phyloP scores from a whole-genome alignment of 768 basidiomycete species.

The Mycena belliarum region DNA sequence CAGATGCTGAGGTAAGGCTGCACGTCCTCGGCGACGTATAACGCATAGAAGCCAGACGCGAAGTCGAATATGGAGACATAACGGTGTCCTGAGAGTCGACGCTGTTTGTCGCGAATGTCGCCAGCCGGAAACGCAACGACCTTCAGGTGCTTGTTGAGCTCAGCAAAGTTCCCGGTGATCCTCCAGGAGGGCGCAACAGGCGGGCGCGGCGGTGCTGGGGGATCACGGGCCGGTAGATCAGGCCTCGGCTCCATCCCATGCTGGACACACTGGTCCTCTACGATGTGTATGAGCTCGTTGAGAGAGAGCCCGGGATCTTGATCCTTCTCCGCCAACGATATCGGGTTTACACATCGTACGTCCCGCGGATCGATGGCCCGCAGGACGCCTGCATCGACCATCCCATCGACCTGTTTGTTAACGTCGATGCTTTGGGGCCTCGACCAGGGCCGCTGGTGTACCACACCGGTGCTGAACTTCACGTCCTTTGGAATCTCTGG shows the following conservation, averaged over 20 bases:
- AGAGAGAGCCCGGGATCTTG: constrained; percentile 29
- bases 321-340: constrained; percentile 38
- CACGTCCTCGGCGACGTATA: constrained; percentile 18
- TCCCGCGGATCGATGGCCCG: constrained; percentile 26
- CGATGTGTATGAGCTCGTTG: constrained; percentile 33
- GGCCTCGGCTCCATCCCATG: constrained; percentile 25
- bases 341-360: constrained; percentile 37
- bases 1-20: constrained; percentile 37
- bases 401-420: constrained; percentile 30
- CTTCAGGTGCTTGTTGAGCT: constrained; percentile 34
- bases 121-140: constrained; percentile 35
- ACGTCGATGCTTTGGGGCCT: constrained; percentile 34
- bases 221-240: constrained; percentile 22
- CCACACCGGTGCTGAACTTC: constrained; percentile 30
- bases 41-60: constrained; percentile 37
- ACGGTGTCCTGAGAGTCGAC: constrained; percentile 34
- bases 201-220: neutral
- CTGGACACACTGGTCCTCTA: constrained; percentile 35
- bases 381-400: constrained; percentile 37
- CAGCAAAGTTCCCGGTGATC: constrained; percentile 38
- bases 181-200: constrained; percentile 30
- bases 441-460: constrained; percentile 33
- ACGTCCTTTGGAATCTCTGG: constrained; percentile 32
- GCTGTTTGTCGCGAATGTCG: constrained; percentile 41
- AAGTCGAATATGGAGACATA: constrained; percentile 40